A percentile compares a stretch with the other conserved stretches of the same genome.
Conservation (phyloP, 768 basidiomycete genomes). For the Cantharellus cinnabarinus region DNA sequence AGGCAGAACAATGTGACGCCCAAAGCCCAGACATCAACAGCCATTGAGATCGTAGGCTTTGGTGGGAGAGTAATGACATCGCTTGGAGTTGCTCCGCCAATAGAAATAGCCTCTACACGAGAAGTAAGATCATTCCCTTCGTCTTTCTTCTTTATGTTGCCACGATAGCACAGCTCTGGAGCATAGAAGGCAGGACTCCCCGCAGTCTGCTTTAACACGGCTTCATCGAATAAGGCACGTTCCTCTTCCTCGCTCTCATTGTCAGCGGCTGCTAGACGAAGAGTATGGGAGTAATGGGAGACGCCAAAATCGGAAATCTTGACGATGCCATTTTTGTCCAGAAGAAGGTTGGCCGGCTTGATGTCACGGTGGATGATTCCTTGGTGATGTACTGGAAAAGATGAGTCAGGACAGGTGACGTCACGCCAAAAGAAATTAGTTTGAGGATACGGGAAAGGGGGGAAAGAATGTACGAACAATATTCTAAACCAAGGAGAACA, state of each 20-base stretch:
- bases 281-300: conserved; percentile 84
- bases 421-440: neutral
- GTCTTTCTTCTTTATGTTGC: conserved; percentile 5
- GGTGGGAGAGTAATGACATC: conserved; percentile 11
- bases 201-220: conserved; percentile 73
- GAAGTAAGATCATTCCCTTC: conserved; percentile 8
- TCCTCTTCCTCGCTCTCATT: neutral
- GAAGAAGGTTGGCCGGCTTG: conserved; percentile 92
- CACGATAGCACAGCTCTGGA: conserved; percentile 63
- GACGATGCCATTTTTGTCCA: conserved; percentile 72
- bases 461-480: conserved; percentile 37
- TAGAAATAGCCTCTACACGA: neutral
- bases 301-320: conserved; percentile 99
- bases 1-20: conserved; percentile 92
- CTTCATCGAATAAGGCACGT: conserved; percentile 51
- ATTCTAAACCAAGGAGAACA: conserved; percentile 84
- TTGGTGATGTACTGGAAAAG: conserved; percentile 65
- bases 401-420: neutral
- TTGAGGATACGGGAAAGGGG: conserved; percentile 4
- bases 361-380: conserved; percentile 99
- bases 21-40: conserved; percentile 95
- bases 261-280: conserved; percentile 37
- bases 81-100: neutral
- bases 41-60: conserved; percentile 50
- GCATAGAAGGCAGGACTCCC: conserved; percentile 94